These are phyloP conservation scores for Naganishia kalamii DNA, from an alignment of 768 basidiomycete species.

Conservation along the genomic window DNA sequence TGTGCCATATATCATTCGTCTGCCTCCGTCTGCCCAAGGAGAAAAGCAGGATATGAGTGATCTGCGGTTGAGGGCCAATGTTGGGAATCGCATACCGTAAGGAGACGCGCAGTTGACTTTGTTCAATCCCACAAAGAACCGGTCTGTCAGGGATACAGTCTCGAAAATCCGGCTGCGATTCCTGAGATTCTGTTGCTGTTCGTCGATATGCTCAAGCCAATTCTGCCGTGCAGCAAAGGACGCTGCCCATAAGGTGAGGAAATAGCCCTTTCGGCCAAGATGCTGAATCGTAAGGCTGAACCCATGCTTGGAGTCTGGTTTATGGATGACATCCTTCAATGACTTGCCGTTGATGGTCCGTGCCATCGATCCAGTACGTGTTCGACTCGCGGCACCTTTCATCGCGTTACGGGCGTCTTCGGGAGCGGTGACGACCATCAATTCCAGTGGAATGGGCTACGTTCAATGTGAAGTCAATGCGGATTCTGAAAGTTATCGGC, in stretches of 20 bases:
- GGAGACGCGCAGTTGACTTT: conserved; percentile 88
- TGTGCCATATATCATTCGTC: conserved; percentile 89
- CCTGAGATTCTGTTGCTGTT: conserved; percentile 77
- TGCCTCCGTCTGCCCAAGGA: conserved; percentile 60
- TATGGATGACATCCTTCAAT: conserved; percentile 37
- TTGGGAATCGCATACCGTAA: conserved; percentile 54
- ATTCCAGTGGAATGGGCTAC: conserved; percentile 91
- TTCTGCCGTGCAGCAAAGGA: conserved; percentile 78
- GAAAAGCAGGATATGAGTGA: neutral
- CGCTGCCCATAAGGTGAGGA: conserved; percentile 82
- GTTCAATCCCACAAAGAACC: conserved; percentile 76
- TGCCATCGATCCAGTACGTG: conserved; percentile 26
- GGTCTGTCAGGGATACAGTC: conserved; percentile 72
- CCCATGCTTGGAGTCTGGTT: conserved; percentile 63
- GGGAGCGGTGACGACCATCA: conserved; percentile 71
- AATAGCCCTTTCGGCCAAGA: conserved; percentile 86
- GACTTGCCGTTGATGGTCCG: conserved; percentile 29
- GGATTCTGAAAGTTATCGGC: neutral
- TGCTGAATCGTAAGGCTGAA: conserved; percentile 89
- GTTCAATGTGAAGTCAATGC: neutral
- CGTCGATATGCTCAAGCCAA: conserved; percentile 86
- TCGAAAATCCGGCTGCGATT: conserved; percentile 84
- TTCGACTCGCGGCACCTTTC: conserved; percentile 37
- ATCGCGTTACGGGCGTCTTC: conserved; percentile 58
- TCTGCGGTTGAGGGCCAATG: neutral